phyloP scores from a whole-genome alignment of 345 rosid species.

The Eucalyptus cloeziana region DNA sequence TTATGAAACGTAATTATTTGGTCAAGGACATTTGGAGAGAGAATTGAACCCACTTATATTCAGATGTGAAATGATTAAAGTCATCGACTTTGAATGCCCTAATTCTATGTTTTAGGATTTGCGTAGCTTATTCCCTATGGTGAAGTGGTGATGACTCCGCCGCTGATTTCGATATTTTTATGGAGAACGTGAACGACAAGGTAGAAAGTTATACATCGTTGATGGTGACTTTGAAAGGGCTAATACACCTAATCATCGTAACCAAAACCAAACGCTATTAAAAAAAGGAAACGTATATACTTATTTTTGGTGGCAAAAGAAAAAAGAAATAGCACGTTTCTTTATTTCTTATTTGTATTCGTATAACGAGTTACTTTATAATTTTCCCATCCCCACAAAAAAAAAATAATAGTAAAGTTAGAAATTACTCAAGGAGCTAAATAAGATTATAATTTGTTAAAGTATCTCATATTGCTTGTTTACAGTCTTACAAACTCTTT shows the following conservation, averaged over 20 bases:
- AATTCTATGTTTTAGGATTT: not conserved
- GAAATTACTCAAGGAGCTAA: not conserved
- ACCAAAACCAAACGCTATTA: not conserved
- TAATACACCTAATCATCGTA: not conserved
- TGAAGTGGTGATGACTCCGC: not conserved
- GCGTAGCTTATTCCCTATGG: not conserved
- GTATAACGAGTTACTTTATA: not conserved
- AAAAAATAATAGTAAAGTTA: not conserved
- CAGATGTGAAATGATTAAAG: not conserved
- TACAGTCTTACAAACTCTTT: not conserved
- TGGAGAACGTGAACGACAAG: not conserved
- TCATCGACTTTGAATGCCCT: not conserved
- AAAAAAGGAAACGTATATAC: not conserved
- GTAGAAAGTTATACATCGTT: not conserved
- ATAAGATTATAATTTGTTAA: not conserved
- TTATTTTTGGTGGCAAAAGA: not conserved
- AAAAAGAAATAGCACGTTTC: not conserved
- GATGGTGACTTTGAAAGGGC: not conserved
- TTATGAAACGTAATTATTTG: not conserved
- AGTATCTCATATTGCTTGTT: not conserved
- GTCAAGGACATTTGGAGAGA: not conserved
- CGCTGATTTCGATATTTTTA: not conserved
- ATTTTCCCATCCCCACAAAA: not conserved
- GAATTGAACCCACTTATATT: not conserved
- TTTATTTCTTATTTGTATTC: not conserved